Base-by-base conservation (phyloP, 495 filamentous ascomycete species). In the Wilcoxina mikolae region DNA sequence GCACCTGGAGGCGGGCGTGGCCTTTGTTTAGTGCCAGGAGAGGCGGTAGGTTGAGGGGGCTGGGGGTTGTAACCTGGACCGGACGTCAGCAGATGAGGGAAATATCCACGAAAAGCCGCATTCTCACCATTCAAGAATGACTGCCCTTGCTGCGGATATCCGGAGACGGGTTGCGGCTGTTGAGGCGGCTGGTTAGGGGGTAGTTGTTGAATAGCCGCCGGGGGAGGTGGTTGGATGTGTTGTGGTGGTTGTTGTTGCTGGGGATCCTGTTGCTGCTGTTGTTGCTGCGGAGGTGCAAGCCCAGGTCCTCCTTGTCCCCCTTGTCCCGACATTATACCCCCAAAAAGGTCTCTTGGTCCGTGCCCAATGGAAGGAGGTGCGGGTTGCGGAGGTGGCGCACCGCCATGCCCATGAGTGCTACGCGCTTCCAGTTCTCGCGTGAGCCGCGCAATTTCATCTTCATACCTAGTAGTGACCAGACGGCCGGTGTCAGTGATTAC, bases 281-380 rank as follows among this genome's bases (percentile, higher is more conserved):
- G 78, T 60, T 73, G 76, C 56, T 71, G 80, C 56, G 85, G 87
- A 63, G 89, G 91, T 52, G 87, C 88, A 65, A 94, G 83, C 58
- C 83, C 82, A 55, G 87, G 85, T 12, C 77, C 80, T 56, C 83
- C 87, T 73, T 87, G 87, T 62, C 79, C 81, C 65, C 81, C 83
- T 69, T 82, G 83, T 54, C 89, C 90, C 56, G 91, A 77, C 85
- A 98, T 95, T 60, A 98, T 95, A 23, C 85, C 87, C 58, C 87
- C 84, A 65, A 98, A 96, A 35, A 95, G 74, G 67, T 93, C 89
- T 68, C 80, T 87, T 24, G 84, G 83, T 35, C 91, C 88, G 66
- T 91, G 84, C n/a, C 88, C 87, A 67, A 98, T 82, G 25, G 83
- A 75, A 42, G 87, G 87, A 28, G 87, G 86, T 26, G 84, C 85